Evolutionary conservation across 768 basidiomycete genomes (phyloP), one percentile per base, ranked within the genome.

Genomic region (Daedaleopsis nitida): DNA sequence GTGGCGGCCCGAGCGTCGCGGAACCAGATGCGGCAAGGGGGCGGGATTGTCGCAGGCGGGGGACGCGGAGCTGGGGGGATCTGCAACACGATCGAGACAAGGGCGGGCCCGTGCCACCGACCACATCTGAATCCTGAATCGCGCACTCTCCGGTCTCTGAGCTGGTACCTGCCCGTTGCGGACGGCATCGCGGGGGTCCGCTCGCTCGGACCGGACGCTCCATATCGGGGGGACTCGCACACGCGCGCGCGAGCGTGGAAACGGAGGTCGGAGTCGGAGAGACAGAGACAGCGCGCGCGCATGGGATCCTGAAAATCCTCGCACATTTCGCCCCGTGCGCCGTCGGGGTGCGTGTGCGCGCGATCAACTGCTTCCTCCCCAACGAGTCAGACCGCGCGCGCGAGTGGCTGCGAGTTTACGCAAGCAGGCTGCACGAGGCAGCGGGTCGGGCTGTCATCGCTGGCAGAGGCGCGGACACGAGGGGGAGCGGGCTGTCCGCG

Each of bases 61-160:
- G 37, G 44, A 48, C 13, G 45, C 12, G 48, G 37, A 7, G 21
- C 35, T 17, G 50, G 44, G 62, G 52, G 54, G 62, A 64, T 64
- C 62, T 64, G 54, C 58, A 63, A 64, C 62, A 64, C 62, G 62
- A 64, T 64, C 62, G 62, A 56, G 61, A 62, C 61, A 54, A 58
- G 62, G n/a, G 52, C 52, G 34, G 43, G 50, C n/a, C n/a, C n/a
- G n/a, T n/a, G n/a, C n/a, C n/a, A n/a, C n/a, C 38, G n/a, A 34
- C 50, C 21, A 35, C 52, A 16, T 13, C 21, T n/a, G n/a, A n/a
- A n/a, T n/a, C n/a, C n/a, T n/a, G n/a, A n/a, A n/a, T n/a, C n/a
- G n/a, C n/a, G n/a, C 34, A 63, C 62, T 63, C 57, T 63, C 62
- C 62, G 48, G 57, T 56, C 32, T 39, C 62, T 51, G 49, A 58